Percentiles rank a stretch among this genome's conserved stretches.
phyloP scores from a whole-genome alignment of 2,329 filamentous ascomycete species.

The Alternaria postmessia region DNA sequence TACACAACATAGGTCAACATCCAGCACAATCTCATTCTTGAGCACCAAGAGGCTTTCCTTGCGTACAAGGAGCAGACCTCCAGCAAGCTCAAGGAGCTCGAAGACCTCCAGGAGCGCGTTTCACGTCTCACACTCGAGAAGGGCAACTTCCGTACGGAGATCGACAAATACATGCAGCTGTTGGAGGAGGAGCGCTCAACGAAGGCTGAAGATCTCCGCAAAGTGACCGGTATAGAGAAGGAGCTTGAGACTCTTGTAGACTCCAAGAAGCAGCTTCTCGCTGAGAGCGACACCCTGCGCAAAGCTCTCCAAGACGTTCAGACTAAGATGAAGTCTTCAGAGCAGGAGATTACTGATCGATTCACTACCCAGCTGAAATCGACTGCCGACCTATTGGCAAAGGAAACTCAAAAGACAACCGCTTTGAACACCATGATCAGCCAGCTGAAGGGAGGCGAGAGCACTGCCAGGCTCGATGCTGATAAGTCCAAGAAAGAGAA shows the following conservation, averaged over 20 bases:
- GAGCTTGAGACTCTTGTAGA: conserved; percentile 23
- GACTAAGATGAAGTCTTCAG: conserved; percentile 22
- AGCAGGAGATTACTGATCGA: conserved; percentile 23
- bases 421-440: conserved; percentile 24
- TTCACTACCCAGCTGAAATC: conserved; percentile 29
- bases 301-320: conserved; percentile 22
- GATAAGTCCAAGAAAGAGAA: conserved; percentile 32
- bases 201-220: conserved; percentile 17
- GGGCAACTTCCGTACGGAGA: conserved; percentile 36
- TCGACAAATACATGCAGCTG: conserved; percentile 28
- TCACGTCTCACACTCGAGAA: conserved; percentile 43
- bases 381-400: conserved; percentile 26
- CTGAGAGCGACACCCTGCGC: conserved; percentile 27
- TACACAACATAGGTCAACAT: conserved; percentile 20
- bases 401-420: conserved; percentile 28
- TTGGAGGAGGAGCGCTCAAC: conserved; percentile 19
- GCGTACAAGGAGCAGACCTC: conserved; percentile 30
- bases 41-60: conserved; percentile 39
- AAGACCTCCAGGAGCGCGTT: conserved; percentile 31
- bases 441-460: conserved; percentile 21
- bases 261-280: conserved; percentile 27
- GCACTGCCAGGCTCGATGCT: conserved; percentile 20
- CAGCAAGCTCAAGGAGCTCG: conserved; percentile 32
- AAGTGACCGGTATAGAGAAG: conserved; percentile 21
- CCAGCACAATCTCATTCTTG: conserved; percentile 38